A percentile compares a stretch with the other conserved stretches of the same genome.
These are phyloP conservation scores for Suillus fuscotomentosus DNA, from an alignment of 768 basidiomycete genomes.

Conservation along the genomic window DNA sequence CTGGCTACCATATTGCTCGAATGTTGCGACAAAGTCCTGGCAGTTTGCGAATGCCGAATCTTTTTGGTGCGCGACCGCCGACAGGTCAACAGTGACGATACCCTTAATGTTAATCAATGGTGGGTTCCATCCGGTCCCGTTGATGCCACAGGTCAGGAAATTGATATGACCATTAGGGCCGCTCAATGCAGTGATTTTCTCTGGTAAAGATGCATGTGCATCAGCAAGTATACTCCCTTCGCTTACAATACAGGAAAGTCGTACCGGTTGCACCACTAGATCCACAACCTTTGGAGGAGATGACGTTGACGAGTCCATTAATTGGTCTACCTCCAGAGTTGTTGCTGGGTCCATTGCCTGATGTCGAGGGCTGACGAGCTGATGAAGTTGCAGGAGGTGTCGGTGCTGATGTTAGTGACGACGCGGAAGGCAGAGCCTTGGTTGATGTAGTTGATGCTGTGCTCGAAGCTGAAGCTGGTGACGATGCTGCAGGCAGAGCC, in stretches of 20 bases:
- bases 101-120: constrained; percentile 56
- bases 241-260: constrained; percentile 13
- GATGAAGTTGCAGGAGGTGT: background rate
- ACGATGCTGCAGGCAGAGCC: background rate
- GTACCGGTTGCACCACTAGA: constrained; percentile 48
- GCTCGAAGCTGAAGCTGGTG: background rate
- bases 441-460: background rate
- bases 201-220: constrained; percentile 31
- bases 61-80: constrained; percentile 44
- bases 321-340: constrained; percentile 10
- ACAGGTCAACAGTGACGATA: constrained; percentile 46
- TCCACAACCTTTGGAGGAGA: constrained; percentile 39
- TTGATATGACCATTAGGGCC: constrained; percentile 74
- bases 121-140: constrained; percentile 66
- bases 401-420: background rate
- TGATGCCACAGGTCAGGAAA: constrained; percentile 80
- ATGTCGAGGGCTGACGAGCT: constrained; percentile 4
- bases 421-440: background rate
- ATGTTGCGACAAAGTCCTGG: constrained; percentile 44
- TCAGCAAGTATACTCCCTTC: background rate
- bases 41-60: constrained; percentile 63
- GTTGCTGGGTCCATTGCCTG: background rate
- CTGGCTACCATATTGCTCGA: constrained; percentile 56
- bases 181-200: constrained; percentile 41
- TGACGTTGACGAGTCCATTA: constrained; percentile 33